Evolutionary conservation across 345 rosid species (phyloP), one percentile per base, ranked within the genome.

Genomic region (Brassica nigra): DNA sequence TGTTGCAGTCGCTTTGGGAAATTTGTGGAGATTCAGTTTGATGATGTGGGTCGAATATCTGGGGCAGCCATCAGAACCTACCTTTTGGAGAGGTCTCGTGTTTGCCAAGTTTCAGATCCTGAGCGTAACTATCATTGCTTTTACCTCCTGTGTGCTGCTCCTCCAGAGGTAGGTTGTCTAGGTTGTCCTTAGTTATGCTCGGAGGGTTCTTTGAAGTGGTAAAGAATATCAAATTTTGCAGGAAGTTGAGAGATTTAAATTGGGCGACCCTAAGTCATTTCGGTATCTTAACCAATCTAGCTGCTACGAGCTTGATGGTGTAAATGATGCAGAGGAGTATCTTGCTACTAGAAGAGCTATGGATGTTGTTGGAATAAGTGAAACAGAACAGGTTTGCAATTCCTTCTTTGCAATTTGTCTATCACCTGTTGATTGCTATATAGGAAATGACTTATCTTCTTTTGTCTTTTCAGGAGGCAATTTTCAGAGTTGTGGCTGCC

Each of bases 71-170:
- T 94, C 70, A 87, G 96, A 86, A 92, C 98, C 23, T 94, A 94
- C 86, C 96, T 94, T 78, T 84, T 94, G 8, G 98, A 94, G 88
- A 90, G 90, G 87, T 94, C 97, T 82, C 97, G 98, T 52, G 98
- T 94, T 69, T 92, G 98, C 85, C 97, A 92, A 83, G 87, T 90
- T 86, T 92, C 98, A 52, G 92, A 92, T 71, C 86, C 91, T 70
- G 98, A 94, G 80, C 92, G 97, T 54, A 94, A 94, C 83, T 94
- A 92, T 79, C 98, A 94, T 83, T 92, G 98, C 75, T 94, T 94
- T 82, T 94, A 94, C 80, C 92, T 88, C 82, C 87, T 92, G 52
- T 94, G 97, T 83, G 94, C 97, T 65, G 98, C 97, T 66, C 97
- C 98, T 69, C 82, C 78, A 11, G 87, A 90, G 90, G 97, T 92